Base-by-base conservation (phyloP, 768 basidiomycete species). In the Hypholoma sublateritium region DNA sequence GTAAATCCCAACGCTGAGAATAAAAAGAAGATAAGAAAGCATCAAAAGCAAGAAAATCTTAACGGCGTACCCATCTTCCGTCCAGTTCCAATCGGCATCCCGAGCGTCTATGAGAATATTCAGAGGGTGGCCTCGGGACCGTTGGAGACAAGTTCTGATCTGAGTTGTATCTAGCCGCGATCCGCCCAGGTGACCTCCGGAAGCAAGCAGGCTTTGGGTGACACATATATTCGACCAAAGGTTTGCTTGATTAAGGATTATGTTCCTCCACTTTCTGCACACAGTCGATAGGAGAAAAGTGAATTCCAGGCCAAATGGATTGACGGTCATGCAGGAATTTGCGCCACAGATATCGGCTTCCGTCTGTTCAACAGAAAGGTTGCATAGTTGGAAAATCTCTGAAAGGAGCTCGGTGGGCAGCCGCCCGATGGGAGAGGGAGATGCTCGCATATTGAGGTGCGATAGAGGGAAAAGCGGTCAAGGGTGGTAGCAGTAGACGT, bases 401-500 rank as follows among this genome's bases (percentile, higher is more conserved):
- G 84, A 78, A 25, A 86, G 73, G 5, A 85, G 74, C 68, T 86
- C 84, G 34, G 79, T 75, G 7, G 86, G 85, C 22, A 86, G 77
- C 21, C 59, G 67, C 60, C 72, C 62, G 52, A 83, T 75, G 3
- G 76, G 72, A 13, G 71, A 65, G 9, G 61, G 49, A 54, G 37
- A 21, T 17, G 62, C 46, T 66, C 22, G 65, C 36, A 57, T 54
- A 48, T 52, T 45, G 50, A 60, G 49, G 52, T 34, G 44, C 44
- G 32, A 50, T 42, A 21, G 21, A 44, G 50, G 55, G 28, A 59
- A 49, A 60, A 59, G 11, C 12, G 25, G 21, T 17, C n/a, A 14
- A 48, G 50, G 28, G 58, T 57, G 66, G 57, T 64, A 53, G 48
- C 45, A 55, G 51, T 42, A 57, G 39, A 55, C 37, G 55, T 51